A percentile compares a stretch with the other conserved stretches of the same genome.
These are phyloP conservation scores for Phytophthora hibernalis DNA, from an alignment of 352 stramenopile species.

Conservation along the genomic window DNA sequence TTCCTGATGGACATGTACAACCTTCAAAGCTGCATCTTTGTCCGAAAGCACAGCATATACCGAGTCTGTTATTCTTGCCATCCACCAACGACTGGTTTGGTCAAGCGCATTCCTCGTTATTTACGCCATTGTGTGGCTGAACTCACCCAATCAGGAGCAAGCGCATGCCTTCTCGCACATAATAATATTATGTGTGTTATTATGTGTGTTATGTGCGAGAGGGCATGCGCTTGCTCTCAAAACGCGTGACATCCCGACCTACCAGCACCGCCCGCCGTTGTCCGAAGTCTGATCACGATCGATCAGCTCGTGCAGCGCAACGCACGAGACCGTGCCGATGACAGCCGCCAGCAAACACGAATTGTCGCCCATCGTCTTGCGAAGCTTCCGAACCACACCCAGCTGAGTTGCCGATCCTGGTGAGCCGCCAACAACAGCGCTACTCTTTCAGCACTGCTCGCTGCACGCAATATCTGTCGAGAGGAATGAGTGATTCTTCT, in stretches of 20 bases:
- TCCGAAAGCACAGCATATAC: too few species aligned
- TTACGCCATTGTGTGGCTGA: too few species aligned
- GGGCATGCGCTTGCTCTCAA: too few species aligned
- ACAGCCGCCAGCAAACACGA: conserved; percentile 70
- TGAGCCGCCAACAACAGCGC: neutral
- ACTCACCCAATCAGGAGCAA: too few species aligned
- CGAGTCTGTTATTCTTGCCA: too few species aligned
- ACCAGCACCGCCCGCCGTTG: neutral
- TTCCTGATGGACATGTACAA: too few species aligned
- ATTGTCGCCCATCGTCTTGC: conserved; percentile 66
- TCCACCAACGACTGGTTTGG: too few species aligned
- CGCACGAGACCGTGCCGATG: conserved; percentile 52
- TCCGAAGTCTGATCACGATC: conserved; percentile 43
- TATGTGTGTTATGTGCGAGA: too few species aligned
- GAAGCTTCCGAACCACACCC: conserved; percentile 62
- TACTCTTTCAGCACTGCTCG: conserved; percentile 47
- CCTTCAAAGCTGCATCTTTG: too few species aligned
- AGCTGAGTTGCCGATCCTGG: conserved; percentile 39
- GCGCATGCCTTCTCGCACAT: conserved; percentile 57
- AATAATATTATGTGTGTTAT: too few species aligned
- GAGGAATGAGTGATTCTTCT: conserved; percentile 53
- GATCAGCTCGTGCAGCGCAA: conserved; percentile 56
- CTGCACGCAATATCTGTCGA: conserved; percentile 37
- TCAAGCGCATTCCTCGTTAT: too few species aligned
- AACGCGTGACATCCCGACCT: conserved; percentile 29